Percentiles rank a stretch among this genome's conserved stretches.
These are phyloP conservation scores for Candida bentonensis DNA, from an alignment of 805 yeast species.

Conservation along the genomic window DNA sequence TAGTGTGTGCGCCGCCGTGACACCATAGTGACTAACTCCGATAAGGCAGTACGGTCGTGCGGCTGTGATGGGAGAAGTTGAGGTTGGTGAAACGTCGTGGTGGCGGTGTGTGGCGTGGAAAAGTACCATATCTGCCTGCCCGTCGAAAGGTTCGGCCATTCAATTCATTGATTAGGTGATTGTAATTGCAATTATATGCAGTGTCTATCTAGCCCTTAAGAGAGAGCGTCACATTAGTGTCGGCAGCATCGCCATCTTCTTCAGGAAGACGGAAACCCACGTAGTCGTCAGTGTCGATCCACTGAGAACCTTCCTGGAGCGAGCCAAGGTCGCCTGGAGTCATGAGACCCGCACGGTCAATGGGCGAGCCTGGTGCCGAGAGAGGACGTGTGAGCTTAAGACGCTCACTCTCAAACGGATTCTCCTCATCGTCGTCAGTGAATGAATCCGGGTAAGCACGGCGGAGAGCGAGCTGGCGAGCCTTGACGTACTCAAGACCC, in stretches of 20 bases:
- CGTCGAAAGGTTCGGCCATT: no score
- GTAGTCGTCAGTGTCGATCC: conserved; percentile 62
- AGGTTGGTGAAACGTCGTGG: no score
- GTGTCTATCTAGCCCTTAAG: not conserved
- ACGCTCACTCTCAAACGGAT: conserved; percentile 19
- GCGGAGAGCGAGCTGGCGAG: conserved; percentile 79
- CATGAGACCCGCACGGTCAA: conserved; percentile 62
- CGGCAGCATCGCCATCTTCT: conserved; percentile 22
- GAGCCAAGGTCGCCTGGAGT: conserved; percentile 98
- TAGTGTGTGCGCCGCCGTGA: no score
- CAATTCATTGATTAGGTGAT: not conserved
- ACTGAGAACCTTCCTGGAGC: conserved; percentile 73
- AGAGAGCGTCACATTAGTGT: conserved; percentile 3
- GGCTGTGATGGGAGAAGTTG: no score
- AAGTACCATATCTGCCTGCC: no score
- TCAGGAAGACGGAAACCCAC: conserved; percentile 28
- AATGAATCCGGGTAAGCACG: conserved; percentile 88
- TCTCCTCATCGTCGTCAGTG: conserved; percentile 21
- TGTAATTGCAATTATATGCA: conserved; percentile 15
- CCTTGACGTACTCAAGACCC: conserved; percentile 95
- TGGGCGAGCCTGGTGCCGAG: conserved; percentile 95
- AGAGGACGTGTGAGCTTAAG: conserved; percentile 74
- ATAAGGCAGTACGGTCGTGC: no score
- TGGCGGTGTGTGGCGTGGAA: no score
- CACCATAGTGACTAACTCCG: no score